Base-by-base conservation (phyloP, 1,284 basidiomycete species). In the Cryptococcus sp. region DNA sequence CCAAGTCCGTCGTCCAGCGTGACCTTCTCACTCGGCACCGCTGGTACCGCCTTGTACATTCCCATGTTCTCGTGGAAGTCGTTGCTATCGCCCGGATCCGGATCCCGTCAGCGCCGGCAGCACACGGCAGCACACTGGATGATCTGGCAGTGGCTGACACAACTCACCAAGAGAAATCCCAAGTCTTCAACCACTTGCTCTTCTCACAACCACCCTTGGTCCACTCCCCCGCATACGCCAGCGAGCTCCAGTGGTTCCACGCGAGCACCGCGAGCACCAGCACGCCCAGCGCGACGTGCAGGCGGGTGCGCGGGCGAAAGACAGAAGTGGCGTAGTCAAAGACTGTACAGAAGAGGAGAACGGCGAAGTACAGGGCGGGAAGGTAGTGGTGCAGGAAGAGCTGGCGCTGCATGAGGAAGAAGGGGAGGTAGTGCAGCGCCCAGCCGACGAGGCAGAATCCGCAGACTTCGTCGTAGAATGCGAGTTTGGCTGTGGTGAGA, bases 311-410 rank as follows among this genome's bases (percentile, higher is more conserved):
- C 0, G 91, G 89, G 16, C 87, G 82, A 9, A 98, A 78, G 0
- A 83, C 82, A 33, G 87, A 87, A 0, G 93, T 97, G 38, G 85
- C 75, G 43, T 92, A 82, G 75, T 98, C 96, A 68, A 98, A 97
- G 1, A 89, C 81, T 1, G 81, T 82, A 52, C 87, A 88, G 33
- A 83, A 82, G 24, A 93, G 80, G 9, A 98, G 82, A 64, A 98
- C 86, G 20, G 91, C 86, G 71, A 94, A 98, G 77, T 96, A 98
- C 15, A 99, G 81, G 0, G 95, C 91, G 11, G 95, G 28, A 75
- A 97, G 87, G 75, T 98, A 97, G 79, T 98, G 94, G 73, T 98
- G 94, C 28, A 98, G 77, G 83, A 98, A 98, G 46, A 98, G 84
- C 72, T 98, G 95, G 23, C 95, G 89, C 50, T 84, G 80, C 95